These are phyloP conservation scores for Metschnikowia baotianmanensis DNA, from an alignment of 805 yeast species.

Conservation along the genomic window DNA sequence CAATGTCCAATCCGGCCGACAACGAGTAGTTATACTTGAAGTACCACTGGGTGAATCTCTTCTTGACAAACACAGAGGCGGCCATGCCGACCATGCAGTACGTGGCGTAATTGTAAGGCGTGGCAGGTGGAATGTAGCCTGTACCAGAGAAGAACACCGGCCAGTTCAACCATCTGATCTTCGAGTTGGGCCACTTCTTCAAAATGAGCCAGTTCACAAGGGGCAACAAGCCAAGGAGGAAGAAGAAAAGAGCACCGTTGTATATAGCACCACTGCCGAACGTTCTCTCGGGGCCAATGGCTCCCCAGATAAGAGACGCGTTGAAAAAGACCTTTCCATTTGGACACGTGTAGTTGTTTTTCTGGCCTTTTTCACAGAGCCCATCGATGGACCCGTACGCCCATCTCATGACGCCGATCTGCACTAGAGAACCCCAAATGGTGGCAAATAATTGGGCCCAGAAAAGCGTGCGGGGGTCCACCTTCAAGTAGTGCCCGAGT, in stretches of 20 bases:
- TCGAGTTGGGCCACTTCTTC: slow-evolving; percentile 42
- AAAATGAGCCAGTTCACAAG: slow-evolving; percentile 37
- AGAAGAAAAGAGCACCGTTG: slow-evolving; percentile 31
- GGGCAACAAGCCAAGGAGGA: slow-evolving; percentile 38
- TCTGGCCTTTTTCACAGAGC: slow-evolving; percentile 32
- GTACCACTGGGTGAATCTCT: slow-evolving; percentile 44
- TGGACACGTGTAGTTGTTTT: slow-evolving; percentile 38
- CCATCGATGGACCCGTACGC: slow-evolving; percentile 35
- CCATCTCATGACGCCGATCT: slow-evolving; percentile 43
- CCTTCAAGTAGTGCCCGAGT: slow-evolving; percentile 44
- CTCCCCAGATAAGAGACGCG: slow-evolving; percentile 46
- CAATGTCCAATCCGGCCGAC: slow-evolving; percentile 46
- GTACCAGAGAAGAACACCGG: slow-evolving; percentile 46
- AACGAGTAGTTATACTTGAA: slow-evolving; percentile 44
- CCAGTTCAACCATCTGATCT: slow-evolving; percentile 32
- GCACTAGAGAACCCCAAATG: slow-evolving; percentile 40
- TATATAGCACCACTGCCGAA: slow-evolving; percentile 19
- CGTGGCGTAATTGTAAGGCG: slow-evolving; percentile 62
- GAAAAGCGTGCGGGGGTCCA: slow-evolving; percentile 39
- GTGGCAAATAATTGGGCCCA: slow-evolving; percentile 44
- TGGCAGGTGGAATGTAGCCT: slow-evolving; percentile 72
- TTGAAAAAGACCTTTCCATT: slow-evolving; percentile 40
- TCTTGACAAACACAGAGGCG: slow-evolving; percentile 40
- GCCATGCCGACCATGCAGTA: slow-evolving; percentile 43
- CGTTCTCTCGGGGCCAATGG: slow-evolving; percentile 31